Evolutionary conservation across 148 eudicot genomes (phyloP).

Genomic region (Hydrangea macrophylla): DNA sequence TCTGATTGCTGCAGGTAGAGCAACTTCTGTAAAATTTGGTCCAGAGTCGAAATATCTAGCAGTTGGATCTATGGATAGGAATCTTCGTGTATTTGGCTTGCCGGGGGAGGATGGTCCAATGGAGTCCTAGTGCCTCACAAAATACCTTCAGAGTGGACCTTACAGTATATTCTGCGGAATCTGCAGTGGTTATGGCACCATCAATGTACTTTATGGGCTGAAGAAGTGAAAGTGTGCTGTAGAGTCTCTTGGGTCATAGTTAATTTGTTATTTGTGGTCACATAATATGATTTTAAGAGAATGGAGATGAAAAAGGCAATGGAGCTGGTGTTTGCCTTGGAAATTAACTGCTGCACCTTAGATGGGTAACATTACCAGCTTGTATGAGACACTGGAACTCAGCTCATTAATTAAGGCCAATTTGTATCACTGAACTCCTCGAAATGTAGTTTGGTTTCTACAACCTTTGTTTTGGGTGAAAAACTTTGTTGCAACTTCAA

Average conservation of each 20-base stretch:
- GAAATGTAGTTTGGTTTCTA: not conserved
- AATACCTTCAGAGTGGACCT: not conserved
- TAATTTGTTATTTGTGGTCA: not conserved
- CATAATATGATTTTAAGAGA: not conserved
- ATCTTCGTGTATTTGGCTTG: conserved; percentile 86
- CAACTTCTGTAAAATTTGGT: conserved; percentile 71
- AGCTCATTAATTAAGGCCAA: not conserved
- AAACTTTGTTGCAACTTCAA: not conserved
- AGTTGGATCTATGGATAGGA: conserved; percentile 87
- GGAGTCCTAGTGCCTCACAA: conserved; percentile 32
- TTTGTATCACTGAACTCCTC: not conserved
- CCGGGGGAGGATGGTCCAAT: conserved; percentile 48
- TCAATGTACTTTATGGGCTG: not conserved
- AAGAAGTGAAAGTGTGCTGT: not conserved
- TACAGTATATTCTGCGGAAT: too few species aligned
- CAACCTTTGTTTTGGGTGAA: not conserved
- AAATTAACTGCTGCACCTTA: not conserved
- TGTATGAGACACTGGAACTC: not conserved
- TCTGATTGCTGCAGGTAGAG: conserved; percentile 67
- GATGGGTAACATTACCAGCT: not conserved
- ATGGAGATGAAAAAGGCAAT: not conserved
- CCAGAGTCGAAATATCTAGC: conserved; percentile 86
- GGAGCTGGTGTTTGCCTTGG: not conserved
- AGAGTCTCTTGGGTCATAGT: not conserved
- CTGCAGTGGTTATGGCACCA: not conserved